These are phyloP conservation scores for Chaetomium cochliodes DNA, from an alignment of 495 filamentous ascomycete genomes.

Conservation along the genomic window DNA sequence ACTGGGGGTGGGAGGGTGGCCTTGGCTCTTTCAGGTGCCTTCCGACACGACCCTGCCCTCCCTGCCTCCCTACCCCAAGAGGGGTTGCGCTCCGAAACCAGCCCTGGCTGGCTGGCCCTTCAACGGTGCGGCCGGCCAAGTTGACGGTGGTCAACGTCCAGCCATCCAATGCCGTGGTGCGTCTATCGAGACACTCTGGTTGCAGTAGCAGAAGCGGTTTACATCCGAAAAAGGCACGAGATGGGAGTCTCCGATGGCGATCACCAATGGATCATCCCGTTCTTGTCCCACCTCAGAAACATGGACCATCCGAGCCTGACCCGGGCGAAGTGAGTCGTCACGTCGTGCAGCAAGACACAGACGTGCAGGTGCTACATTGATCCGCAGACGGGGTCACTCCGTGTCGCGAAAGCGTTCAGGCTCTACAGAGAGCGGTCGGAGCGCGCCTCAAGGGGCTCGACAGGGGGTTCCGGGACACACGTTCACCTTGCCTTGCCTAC, in stretches of 20 bases:
- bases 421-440: background rate
- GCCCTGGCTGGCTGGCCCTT: slow-evolving; percentile 19
- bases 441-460: background rate
- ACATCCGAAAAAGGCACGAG: background rate
- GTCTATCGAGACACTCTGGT: background rate
- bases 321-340: background rate
- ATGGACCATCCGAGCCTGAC: slow-evolving; percentile 12
- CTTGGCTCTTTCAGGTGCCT: slow-evolving; percentile 27
- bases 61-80: slow-evolving; percentile 16
- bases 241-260: background rate
- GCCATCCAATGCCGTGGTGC: slow-evolving; percentile 7
- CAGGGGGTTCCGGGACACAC: background rate
- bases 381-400: slow-evolving; percentile 5
- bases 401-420: slow-evolving; percentile 3
- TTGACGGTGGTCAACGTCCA: background rate
- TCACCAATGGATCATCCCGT: slow-evolving; percentile 7
- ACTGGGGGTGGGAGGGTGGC: slow-evolving; percentile 12
- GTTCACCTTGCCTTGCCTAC: background rate
- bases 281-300: slow-evolving; percentile 12
- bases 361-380: slow-evolving; percentile 19
- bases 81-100: slow-evolving; percentile 25
- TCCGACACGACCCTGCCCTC: slow-evolving; percentile 24
- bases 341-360: slow-evolving; percentile 26
- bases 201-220: background rate
- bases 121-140: slow-evolving; percentile 17